phyloP scores from a whole-genome alignment of 1,284 basidiomycete species.

The Boletus subluridellus region DNA sequence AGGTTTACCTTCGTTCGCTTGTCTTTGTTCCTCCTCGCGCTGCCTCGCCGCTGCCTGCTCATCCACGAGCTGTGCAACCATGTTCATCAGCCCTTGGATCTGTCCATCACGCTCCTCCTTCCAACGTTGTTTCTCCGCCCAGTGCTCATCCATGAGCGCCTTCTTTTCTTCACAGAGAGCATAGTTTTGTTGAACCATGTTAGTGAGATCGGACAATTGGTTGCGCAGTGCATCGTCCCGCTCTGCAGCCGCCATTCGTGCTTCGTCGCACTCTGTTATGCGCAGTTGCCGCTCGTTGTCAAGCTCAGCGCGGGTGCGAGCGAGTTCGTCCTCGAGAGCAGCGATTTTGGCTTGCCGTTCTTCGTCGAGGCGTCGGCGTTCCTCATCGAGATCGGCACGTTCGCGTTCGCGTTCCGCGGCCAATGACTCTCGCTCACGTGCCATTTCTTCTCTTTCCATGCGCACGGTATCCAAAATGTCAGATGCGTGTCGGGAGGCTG shows the following conservation, averaged over 20 bases:
- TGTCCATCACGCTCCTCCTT: conserved; percentile 53
- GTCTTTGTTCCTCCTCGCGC: conserved; percentile 49
- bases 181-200: conserved; percentile 61
- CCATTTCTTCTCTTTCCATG: conserved; percentile 56
- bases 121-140: conserved; percentile 53
- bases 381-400: conserved; percentile 46
- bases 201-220: conserved; percentile 65
- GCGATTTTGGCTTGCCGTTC: conserved; percentile 54
- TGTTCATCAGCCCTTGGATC: conserved; percentile 51
- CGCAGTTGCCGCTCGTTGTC: conserved; percentile 55
- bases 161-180: conserved; percentile 56
- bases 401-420: conserved; percentile 51
- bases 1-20: conserved; percentile 46
- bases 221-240: conserved; percentile 55
- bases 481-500: conserved; percentile 50
- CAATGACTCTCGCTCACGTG: conserved; percentile 50
- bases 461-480: conserved; percentile 58
- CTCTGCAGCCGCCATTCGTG: conserved; percentile 51
- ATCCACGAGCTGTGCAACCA: conserved; percentile 54
- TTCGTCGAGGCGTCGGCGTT: conserved; percentile 45
- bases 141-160: conserved; percentile 53
- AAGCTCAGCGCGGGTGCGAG: conserved; percentile 50
- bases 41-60: conserved; percentile 50
- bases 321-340: conserved; percentile 62
- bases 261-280: conserved; percentile 56